Percentiles rank a stretch among this genome's conserved stretches.
These are phyloP conservation scores for Mortierella antarctica DNA, from an alignment of 192 early-diverging fungal species.

Conservation along the genomic window DNA sequence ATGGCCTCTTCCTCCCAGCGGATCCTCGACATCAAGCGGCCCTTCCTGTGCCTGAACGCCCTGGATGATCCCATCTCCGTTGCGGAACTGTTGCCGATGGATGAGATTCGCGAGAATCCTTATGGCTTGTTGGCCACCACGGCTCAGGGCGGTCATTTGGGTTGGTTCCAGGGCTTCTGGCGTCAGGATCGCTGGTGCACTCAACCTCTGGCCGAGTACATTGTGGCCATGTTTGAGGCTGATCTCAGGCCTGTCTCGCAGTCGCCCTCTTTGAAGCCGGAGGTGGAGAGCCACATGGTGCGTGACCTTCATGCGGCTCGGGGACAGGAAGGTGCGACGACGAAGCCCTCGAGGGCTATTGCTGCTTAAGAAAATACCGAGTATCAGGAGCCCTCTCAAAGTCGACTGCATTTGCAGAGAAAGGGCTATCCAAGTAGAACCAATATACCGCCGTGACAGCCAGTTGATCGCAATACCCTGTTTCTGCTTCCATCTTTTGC, in stretches of 20 bases:
- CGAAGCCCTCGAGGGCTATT: neutral
- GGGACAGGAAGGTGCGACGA: slow-evolving; percentile 8
- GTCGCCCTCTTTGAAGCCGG: slow-evolving; percentile 11
- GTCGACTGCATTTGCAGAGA: no score
- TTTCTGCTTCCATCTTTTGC: no score
- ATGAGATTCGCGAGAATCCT: slow-evolving; percentile 81
- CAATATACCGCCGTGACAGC: no score
- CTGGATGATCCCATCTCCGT: slow-evolving; percentile 92
- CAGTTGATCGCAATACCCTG: no score
- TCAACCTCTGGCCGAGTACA: slow-evolving; percentile 76
- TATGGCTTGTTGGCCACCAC: slow-evolving; percentile 85
- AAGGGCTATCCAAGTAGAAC: no score
- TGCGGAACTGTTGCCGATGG: slow-evolving; percentile 72
- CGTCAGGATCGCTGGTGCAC: slow-evolving; percentile 68
- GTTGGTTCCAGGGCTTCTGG: slow-evolving; percentile 78
- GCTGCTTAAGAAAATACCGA: no score
- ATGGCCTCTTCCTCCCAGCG: slow-evolving; percentile 70
- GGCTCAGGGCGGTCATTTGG: slow-evolving; percentile 88
- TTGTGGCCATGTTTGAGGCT: slow-evolving; percentile 65
- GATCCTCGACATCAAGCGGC: slow-evolving; percentile 74
- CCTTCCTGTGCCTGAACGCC: slow-evolving; percentile 86
- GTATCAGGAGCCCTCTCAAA: no score
- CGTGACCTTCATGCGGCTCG: neutral
- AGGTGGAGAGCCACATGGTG: slow-evolving; percentile 3
- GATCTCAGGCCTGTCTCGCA: slow-evolving; percentile 27